phyloP scores from a whole-genome alignment of 371 early-diverging fungal genomes.

The Coemansia sp. region DNA sequence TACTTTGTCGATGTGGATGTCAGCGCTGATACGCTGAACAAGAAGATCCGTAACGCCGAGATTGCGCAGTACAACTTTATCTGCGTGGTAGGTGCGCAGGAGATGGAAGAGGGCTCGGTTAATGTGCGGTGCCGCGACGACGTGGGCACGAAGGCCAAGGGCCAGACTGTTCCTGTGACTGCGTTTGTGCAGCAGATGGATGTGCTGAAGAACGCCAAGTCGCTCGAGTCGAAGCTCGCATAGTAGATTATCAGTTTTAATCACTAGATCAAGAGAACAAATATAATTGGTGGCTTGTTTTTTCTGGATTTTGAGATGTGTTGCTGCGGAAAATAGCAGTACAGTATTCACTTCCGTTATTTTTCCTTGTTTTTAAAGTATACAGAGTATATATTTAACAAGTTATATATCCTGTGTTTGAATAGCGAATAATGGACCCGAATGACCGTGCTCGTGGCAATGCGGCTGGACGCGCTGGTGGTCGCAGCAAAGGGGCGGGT shows the following conservation, averaged over 20 bases:
- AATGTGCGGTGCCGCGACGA: conserved; percentile 91
- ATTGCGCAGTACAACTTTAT: conserved; percentile 87
- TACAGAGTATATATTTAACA: neutral
- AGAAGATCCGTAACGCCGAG: conserved; percentile 11
- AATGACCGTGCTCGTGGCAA: conserved; percentile 39
- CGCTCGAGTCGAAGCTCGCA: neutral
- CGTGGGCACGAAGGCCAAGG: conserved; percentile 78
- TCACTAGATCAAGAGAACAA: neutral
- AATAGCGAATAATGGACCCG: conserved; percentile 20
- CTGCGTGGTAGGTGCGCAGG: conserved; percentile 95
- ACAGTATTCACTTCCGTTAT: neutral
- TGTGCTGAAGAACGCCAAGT: conserved; percentile 57
- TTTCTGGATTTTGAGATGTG: no score
- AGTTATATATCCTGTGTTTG: neutral
- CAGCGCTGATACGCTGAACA: conserved; percentile 81
- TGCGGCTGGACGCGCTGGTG: neutral
- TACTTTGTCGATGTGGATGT: conserved; percentile 88
- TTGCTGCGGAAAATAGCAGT: conserved; percentile 1
- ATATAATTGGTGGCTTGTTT: neutral
- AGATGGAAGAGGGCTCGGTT: conserved; percentile 89
- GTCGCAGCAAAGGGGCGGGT: neutral
- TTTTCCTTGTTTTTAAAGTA: neutral
- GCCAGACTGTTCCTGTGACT: conserved; percentile 70
- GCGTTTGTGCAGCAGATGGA: conserved; percentile 65
- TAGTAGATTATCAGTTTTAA: conserved; percentile 70